These are phyloP conservation scores for Marchantia paleacea DNA, from an alignment of 225 moss, liverwort and hornwort species.

Conservation along the genomic window DNA sequence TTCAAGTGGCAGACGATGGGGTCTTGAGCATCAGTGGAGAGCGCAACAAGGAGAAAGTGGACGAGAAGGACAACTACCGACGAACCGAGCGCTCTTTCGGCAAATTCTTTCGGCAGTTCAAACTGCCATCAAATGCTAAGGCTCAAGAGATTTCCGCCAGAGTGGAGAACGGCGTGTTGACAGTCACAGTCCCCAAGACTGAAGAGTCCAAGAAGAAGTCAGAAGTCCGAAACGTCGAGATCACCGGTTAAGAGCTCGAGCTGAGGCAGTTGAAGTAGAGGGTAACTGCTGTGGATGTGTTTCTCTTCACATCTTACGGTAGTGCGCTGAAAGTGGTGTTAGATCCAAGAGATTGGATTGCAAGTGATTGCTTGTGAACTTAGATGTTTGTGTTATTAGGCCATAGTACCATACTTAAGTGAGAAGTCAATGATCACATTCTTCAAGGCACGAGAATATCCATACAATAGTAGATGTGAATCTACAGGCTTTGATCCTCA, in stretches of 20 bases:
- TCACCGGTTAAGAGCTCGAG: neutral
- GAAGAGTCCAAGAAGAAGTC: slow-evolving; percentile 17
- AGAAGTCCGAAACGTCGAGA: slow-evolving; percentile 18
- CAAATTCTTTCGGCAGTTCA: slow-evolving; percentile 41
- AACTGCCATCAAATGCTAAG: slow-evolving; percentile 39
- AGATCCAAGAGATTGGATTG: too few relatives aligned
- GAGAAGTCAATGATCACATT: too few relatives aligned
- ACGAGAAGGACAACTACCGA: slow-evolving; percentile 37
- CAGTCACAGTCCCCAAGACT: slow-evolving; percentile 45
- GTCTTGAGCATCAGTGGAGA: slow-evolving; percentile 51
- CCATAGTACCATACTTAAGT: too few relatives aligned
- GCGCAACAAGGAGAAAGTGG: slow-evolving; percentile 27
- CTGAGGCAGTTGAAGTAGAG: too few relatives aligned
- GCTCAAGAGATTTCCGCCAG: slow-evolving; percentile 46
- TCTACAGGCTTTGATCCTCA: too few relatives aligned
- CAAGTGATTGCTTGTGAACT: too few relatives aligned
- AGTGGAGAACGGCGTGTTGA: slow-evolving; percentile 65
- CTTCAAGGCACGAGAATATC: too few relatives aligned
- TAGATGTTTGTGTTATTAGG: too few relatives aligned
- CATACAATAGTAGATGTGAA: too few relatives aligned
- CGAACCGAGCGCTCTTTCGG: slow-evolving; percentile 44
- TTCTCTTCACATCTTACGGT: too few relatives aligned
- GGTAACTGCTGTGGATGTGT: too few relatives aligned
- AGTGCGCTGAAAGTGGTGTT: too few relatives aligned
- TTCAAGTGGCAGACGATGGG: slow-evolving; percentile 40